Evolutionary conservation across 768 basidiomycete genomes (phyloP).

Genomic region (Suillus weaverae): DNA sequence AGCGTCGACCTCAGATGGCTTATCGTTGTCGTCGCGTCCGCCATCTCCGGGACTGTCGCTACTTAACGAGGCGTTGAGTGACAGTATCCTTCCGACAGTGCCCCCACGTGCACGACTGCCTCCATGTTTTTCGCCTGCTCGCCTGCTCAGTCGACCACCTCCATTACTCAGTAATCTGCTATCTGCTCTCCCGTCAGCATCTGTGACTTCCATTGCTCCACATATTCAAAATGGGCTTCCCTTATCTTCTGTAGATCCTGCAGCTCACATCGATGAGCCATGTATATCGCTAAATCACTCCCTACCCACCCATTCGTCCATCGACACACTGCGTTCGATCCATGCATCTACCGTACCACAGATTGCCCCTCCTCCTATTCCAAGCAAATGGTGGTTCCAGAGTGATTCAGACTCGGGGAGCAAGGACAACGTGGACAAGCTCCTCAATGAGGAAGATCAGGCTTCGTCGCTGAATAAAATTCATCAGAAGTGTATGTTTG

Average conservation of each 20-base stretch:
- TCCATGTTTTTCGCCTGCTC: conserved; percentile 34
- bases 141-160: conserved; percentile 43
- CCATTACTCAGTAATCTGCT: conserved; percentile 56
- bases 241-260: conserved; percentile 14
- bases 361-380: conserved; percentile 23
- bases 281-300: conserved; percentile 35
- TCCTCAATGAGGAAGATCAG: conserved; percentile 55
- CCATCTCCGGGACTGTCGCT: conserved; percentile 41
- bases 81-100: conserved; percentile 38
- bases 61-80: conserved; percentile 47
- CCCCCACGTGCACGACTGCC: conserved; percentile 48
- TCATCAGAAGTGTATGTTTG: conserved; percentile 57
- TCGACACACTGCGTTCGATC: conserved; percentile 57
- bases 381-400: conserved; percentile 52
- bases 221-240: conserved; percentile 7
- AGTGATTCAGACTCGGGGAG: conserved; percentile 34
- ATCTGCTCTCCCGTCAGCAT: conserved; percentile 62
- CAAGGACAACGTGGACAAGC: conserved; percentile 43
- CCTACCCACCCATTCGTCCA: conserved; percentile 46
- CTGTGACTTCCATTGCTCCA: conserved; percentile 43
- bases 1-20: background rate
- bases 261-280: conserved; percentile 20
- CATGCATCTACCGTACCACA: conserved; percentile 30
- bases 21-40: conserved; percentile 22
- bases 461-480: conserved; percentile 39